These are phyloP conservation scores for Tetrahymena borealis DNA, from an alignment of 73 alveolate genomes.

Conservation along the genomic window DNA sequence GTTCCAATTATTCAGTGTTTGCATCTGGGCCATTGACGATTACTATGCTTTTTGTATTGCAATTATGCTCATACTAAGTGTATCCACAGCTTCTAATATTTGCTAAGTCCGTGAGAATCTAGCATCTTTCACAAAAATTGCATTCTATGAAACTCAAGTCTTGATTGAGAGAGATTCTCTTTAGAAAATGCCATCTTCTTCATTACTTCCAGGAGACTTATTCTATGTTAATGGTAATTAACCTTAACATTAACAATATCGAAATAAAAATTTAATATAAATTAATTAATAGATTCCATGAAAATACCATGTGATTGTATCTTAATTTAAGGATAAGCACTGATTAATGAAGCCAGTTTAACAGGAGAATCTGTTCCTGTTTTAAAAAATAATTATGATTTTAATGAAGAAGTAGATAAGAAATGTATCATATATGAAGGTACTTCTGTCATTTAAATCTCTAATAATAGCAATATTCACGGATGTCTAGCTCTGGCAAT, in stretches of 20 bases:
- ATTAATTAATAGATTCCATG: not conserved
- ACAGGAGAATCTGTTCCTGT: constrained; percentile 88
- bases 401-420: constrained; percentile 12
- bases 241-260: not conserved
- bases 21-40: constrained; percentile 69
- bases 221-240: not conserved
- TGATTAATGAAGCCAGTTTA: constrained; percentile 78
- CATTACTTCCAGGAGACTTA: not conserved
- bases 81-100: constrained; percentile 46
- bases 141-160: constrained; percentile 56
- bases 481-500: constrained; percentile 30
- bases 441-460: constrained; percentile 8
- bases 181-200: constrained; percentile 13
- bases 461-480: not conserved
- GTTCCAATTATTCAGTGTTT: constrained; percentile 61
- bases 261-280: not conserved
- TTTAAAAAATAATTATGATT: constrained; percentile 52
- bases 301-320: constrained; percentile 77
- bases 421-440: constrained; percentile 35
- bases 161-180: constrained; percentile 53
- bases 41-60: constrained; percentile 68
- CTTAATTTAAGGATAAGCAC: constrained; percentile 60
- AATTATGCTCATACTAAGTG: constrained; percentile 47
- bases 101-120: constrained; percentile 34
- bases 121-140: constrained; percentile 53